phyloP scores from a whole-genome alignment of 345 rosid species.

The Salix dunnii region DNA sequence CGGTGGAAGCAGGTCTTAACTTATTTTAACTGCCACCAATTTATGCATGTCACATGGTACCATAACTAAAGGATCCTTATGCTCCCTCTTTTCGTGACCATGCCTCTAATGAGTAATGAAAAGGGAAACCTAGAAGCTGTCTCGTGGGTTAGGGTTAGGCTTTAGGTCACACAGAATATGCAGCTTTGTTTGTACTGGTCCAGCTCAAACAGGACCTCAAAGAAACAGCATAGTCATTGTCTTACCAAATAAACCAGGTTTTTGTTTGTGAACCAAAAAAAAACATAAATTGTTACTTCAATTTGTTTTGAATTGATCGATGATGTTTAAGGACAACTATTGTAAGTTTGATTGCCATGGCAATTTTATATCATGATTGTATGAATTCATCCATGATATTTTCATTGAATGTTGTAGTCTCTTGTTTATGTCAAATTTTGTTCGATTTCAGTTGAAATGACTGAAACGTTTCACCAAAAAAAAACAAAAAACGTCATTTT shows the following conservation, averaged over 20 bases:
- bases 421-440: too few species aligned
- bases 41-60: background rate
- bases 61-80: background rate
- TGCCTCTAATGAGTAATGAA: background rate
- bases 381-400: too few species aligned
- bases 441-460: too few species aligned
- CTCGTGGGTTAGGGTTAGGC: background rate
- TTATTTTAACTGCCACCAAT: background rate
- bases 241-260: background rate
- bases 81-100: background rate
- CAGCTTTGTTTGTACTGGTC: background rate
- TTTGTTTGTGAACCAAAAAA: background rate
- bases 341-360: background rate
- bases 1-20: background rate
- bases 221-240: background rate
- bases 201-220: background rate
- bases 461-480: too few species aligned
- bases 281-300: background rate
- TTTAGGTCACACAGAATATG: background rate
- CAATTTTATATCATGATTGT: background rate
- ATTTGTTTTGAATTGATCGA: background rate
- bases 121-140: background rate
- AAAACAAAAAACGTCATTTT: too few species aligned
- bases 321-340: background rate
- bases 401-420: too few species aligned